Evolutionary conservation across 2,329 filamentous ascomycete species (phyloP), one percentile per base, ranked within the genome.

Genomic region (Hymenoscyphus linearis): DNA sequence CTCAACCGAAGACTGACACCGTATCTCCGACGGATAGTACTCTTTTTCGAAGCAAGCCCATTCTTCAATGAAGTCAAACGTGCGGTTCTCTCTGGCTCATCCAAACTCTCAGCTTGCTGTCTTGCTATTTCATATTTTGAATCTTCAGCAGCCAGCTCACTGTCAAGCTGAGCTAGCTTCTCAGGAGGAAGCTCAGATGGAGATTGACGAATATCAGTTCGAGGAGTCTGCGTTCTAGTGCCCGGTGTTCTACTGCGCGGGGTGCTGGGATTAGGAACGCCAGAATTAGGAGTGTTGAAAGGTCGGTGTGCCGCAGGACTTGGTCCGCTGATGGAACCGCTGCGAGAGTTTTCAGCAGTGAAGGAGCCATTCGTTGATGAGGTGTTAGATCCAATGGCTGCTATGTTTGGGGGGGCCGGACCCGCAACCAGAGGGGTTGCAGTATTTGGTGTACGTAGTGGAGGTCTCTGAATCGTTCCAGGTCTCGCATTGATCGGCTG

Each of bases 1-100:
- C 69, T 58, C 59, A 71, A 58, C 6, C 70, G 63, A n/a, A 72
- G 57, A 52, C 62, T 70, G 3, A 72, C 70, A 31, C 68, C 68
- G 60, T 67, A 67, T 2, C 58, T 55, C 58, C 66, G 67, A 4
- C 70, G 64, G 34, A 71, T 70, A 18, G 69, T 66, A 37, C 64
- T 67, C 55, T 71, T 70, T 27, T 63, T 66, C 2, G 70, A 69
- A 9, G 69, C 65, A 40, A 65, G 65, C 9, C 63, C 66, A 60
- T 71, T 71, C 13, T 67, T 71, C 3, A 67, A 52, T 9, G 69
- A 71, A 12, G 40, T 60, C 4, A 65, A 27, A 12, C 62, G 60
- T 13, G 52, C 22, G 4, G 59, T 62, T 27, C 60, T 59, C 27
- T 67, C 64, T 4, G 47, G 61, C 9, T 55, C 47, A 0, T 60